A percentile compares a stretch with the other conserved stretches of the same genome.
phyloP scores from a whole-genome alignment of 441 rosid species.

The Mallotus repandus region DNA sequence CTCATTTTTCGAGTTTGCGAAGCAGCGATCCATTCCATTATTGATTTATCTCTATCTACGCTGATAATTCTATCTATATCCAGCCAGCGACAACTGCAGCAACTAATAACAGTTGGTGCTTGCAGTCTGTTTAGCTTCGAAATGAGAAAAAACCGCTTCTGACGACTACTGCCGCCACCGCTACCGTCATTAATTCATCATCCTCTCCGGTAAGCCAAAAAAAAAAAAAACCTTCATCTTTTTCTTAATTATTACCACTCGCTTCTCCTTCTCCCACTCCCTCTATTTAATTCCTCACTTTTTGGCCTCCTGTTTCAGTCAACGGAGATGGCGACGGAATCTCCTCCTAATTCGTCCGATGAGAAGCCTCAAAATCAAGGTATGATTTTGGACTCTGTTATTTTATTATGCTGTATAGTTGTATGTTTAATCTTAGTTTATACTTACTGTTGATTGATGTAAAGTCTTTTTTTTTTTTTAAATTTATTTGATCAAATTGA shows the following conservation, averaged over 20 bases:
- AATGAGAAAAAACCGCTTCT: constrained; percentile 25
- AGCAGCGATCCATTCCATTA: too few species aligned
- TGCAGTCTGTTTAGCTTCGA: neutral
- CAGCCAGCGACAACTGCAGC: neutral
- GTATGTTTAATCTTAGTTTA: too few species aligned
- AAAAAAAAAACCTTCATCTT: neutral
- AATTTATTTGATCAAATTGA: too few species aligned
- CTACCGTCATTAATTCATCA: constrained; percentile 2
- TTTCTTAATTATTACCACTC: neutral
- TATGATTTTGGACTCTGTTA: neutral
- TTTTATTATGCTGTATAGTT: neutral
- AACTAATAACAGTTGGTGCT: neutral
- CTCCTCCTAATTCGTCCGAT: constrained; percentile 19
- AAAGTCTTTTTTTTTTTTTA: too few species aligned
- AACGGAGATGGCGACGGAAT: constrained; percentile 25
- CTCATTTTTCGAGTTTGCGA: too few species aligned
- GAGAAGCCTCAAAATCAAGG: constrained; percentile 27
- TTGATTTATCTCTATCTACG: too few species aligned
- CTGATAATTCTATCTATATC: too few species aligned
- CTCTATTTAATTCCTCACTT: neutral
- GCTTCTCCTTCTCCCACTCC: neutral
- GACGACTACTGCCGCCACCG: neutral
- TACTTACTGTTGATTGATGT: too few species aligned
- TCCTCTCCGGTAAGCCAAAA: neutral
- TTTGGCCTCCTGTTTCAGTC: constrained; percentile 3